Base-by-base conservation (phyloP, 768 basidiomycete species). In the Lentinula aciculospora region DNA sequence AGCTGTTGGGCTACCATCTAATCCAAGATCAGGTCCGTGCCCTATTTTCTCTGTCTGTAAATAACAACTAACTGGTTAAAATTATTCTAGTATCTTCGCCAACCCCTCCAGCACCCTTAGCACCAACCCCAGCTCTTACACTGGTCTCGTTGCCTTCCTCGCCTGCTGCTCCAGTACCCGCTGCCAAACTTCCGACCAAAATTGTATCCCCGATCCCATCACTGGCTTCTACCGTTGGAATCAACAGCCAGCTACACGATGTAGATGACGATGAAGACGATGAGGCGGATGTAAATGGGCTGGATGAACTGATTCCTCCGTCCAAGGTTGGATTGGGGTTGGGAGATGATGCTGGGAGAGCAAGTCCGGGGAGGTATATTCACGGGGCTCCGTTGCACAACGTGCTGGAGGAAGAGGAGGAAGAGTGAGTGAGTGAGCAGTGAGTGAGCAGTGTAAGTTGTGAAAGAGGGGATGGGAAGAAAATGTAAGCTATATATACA, bases 381-480 rank as follows among this genome's bases (percentile, higher is more conserved):
- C 92, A 94, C 64, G 92, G 92, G 25, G 88, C 89, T 7, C 92
- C 92, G 28, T 76, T 94, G 65, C 89, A 92, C 62, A 93, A 93
- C 60, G 92, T 94, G 40, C 23, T 92, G 48, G 92, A 92, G 68
- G 90, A 92, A 64, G 86, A 89, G 64, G 84, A 85, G 31, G 86
- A 89, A 64, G 84, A 85, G 23, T n/a, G n/a, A n/a, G n/a, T n/a
- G n/a, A n/a, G n/a, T n/a, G n/a, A n/a, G n/a, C n/a, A n/a, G n/a
- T n/a, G n/a, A n/a, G n/a, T n/a, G n/a, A n/a, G n/a, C 32, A 13
- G 32, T 34, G 32, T 34, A 34, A 34, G 32, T 34, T 34, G 32
- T 13, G 13, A 34, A 34, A 13, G 32, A 34, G 32, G 13, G 1
- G 32, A 34, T 34, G 32, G 13, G 32, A 34, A 34, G 8, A 13